A percentile compares a stretch with the other conserved stretches of the same genome.
Evolutionary conservation across 345 rosid genomes (phyloP).

Genomic region (Eucalyptus polyanthemos): DNA sequence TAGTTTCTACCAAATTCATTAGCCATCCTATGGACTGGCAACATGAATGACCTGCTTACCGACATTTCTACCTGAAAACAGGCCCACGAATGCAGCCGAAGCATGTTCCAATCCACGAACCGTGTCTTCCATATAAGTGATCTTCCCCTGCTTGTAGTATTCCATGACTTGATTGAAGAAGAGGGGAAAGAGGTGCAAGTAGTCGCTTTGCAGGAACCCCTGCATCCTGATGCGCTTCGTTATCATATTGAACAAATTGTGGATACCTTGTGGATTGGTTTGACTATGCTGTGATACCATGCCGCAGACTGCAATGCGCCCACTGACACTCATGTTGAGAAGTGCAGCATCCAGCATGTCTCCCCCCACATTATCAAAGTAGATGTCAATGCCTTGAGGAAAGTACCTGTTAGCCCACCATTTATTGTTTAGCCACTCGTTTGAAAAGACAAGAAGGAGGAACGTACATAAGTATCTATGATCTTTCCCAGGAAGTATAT

Average conservation of each 20-base stretch:
- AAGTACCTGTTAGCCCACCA: not conserved
- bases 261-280: not conserved
- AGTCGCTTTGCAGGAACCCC: not conserved
- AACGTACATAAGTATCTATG: not conserved
- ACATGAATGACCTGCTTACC: not conserved
- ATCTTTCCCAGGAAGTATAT: not conserved
- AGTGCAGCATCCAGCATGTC: not conserved
- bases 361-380: constrained; percentile 6
- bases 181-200: not conserved
- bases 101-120: not conserved
- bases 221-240: not conserved
- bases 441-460: not conserved
- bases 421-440: not conserved
- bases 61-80: not conserved
- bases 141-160: not conserved
- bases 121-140: not conserved
- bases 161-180: not conserved
- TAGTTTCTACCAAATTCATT: not conserved
- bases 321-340: not conserved
- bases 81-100: not conserved
- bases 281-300: not conserved
- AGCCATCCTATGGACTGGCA: not conserved
- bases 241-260: not conserved
- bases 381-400: constrained; percentile 2
- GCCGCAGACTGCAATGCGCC: not conserved